phyloP scores from a whole-genome alignment of 2,329 filamentous ascomycete genomes.

The Aotearoamyces nothofagi region DNA sequence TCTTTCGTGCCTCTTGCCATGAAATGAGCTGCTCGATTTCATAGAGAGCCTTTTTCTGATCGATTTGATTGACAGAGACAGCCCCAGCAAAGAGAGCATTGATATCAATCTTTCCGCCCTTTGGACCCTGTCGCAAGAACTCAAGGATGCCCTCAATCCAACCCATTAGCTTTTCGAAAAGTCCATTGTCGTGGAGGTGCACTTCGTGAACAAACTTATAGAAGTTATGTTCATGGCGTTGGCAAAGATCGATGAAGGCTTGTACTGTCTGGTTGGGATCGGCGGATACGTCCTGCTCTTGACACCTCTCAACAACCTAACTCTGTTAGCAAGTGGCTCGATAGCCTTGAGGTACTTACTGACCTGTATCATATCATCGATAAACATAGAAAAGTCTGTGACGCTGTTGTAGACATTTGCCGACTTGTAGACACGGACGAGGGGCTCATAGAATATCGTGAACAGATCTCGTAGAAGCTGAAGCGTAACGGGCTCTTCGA shows the following conservation, averaged over 20 bases:
- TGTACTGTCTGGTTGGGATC: conserved; percentile 98
- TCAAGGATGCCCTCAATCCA: conserved; percentile 95
- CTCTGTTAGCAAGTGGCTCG: conserved; percentile 7
- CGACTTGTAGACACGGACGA: conserved; percentile 95
- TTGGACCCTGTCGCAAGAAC: conserved; percentile 77
- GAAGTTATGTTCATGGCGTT: conserved; percentile 88
- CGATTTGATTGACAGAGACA: conserved; percentile 47
- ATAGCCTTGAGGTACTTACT: conserved; percentile 9
- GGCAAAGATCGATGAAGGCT: conserved; percentile 92
- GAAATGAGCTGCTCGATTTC: conserved; percentile 80
- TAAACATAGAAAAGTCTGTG: conserved; percentile 86
- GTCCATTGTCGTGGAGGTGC: conserved; percentile 87
- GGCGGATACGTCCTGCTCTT: conserved; percentile 68
- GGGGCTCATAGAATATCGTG: conserved; percentile 96
- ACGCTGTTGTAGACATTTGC: conserved; percentile 97
- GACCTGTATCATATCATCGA: conserved; percentile 82
- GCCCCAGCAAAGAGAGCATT: conserved; percentile 83
- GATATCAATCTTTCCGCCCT: conserved; percentile 78
- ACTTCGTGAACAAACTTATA: conserved; percentile 99
- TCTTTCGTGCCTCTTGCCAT: conserved; percentile 92
- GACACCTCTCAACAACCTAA: conserved; percentile 47
- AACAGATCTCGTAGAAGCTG: conserved; percentile 91
- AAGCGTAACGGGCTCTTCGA: conserved; percentile 95
- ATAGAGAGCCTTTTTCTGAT: conserved; percentile 54
- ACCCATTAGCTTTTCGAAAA: conserved; percentile 91